Base-by-base conservation (phyloP, 768 basidiomycete genomes). In the Tricholoma terreum region DNA sequence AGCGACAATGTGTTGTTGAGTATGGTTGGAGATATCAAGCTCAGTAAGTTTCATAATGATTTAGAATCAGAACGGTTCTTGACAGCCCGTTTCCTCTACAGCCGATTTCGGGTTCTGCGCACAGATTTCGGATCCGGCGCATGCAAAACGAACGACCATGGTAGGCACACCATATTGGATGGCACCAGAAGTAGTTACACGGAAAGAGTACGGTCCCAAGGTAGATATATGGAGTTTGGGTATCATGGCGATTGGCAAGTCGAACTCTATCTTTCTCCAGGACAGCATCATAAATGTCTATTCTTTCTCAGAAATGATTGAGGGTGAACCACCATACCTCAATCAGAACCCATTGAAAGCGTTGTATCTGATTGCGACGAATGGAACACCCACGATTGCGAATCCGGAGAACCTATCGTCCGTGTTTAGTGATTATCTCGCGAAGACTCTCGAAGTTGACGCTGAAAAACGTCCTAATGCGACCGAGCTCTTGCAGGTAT, bases 21-120 rank as follows among this genome's bases (percentile, higher is more conserved):
- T 66, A 79, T 97, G 80, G 83, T 84, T 56, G 97, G 97, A 1
- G 96, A 98, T 68, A 97, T 99, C 77, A 98, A 99, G 74, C 84
- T 99, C 50, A 98, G 95, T 98, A 68, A 68, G 92, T 89, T 35
- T 17, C n/a, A 0, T 38, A 15, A 6, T 45, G 11, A n/a, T 24
- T 38, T 15, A 9, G 40, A 22, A 22, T 43, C 11, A 31, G 36
- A 1, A 6, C n/a, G 10, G 3, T 58, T 22, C 42, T 34, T 50
- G 19, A 46, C 60, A 31, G 58, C 42, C 19, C 43, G 46, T 30
- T 34, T 52, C 54, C 54, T 22, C 51, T 42, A 46, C 69, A 96
- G 94, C 94, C 67, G 95, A 97, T 74, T 97, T 98, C 73, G 95
- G 95, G n/a, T 98, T 97, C 80, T 97, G 94, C 61, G 95, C 95